These are phyloP conservation scores for Exophiala calicioides DNA, from an alignment of 2,329 filamentous ascomycete genomes.

Conservation along the genomic window DNA sequence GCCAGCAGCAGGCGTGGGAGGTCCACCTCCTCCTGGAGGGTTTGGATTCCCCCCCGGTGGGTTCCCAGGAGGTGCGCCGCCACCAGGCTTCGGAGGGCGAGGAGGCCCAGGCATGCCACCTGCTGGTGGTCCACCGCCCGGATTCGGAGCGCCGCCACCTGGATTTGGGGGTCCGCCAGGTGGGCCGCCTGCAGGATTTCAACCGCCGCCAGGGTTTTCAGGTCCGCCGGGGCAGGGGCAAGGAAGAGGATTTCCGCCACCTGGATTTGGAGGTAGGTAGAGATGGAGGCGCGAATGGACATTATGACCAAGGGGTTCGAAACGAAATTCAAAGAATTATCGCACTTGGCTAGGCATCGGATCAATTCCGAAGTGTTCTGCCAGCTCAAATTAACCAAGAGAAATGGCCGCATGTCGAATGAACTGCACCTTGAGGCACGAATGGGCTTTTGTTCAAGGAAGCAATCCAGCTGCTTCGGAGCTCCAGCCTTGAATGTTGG, in stretches of 20 bases:
- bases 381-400: no score
- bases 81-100: conserved; percentile 53
- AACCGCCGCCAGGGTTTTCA: conserved; percentile 73
- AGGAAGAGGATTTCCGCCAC: conserved; percentile 55
- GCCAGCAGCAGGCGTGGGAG: conserved; percentile 77
- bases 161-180: conserved; percentile 30
- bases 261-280: conserved; percentile 47
- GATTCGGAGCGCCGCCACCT: conserved; percentile 50
- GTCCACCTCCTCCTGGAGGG: conserved; percentile 65
- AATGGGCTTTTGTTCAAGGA: no score
- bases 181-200: conserved; percentile 45
- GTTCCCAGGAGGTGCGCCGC: conserved; percentile 55
- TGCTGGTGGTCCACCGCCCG: conserved; percentile 43
- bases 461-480: no score
- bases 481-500: no score
- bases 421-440: no score
- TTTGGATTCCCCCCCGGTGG: conserved; percentile 54
- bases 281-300: not conserved
- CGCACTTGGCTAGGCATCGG: not conserved
- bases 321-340: not conserved
- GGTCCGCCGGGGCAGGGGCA: conserved; percentile 60
- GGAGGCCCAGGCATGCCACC: conserved; percentile 47
- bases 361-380: not conserved
- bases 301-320: not conserved
- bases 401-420: no score